Conservation (phyloP, 257 asterid species). For the Leptodermis oblonga region DNA sequence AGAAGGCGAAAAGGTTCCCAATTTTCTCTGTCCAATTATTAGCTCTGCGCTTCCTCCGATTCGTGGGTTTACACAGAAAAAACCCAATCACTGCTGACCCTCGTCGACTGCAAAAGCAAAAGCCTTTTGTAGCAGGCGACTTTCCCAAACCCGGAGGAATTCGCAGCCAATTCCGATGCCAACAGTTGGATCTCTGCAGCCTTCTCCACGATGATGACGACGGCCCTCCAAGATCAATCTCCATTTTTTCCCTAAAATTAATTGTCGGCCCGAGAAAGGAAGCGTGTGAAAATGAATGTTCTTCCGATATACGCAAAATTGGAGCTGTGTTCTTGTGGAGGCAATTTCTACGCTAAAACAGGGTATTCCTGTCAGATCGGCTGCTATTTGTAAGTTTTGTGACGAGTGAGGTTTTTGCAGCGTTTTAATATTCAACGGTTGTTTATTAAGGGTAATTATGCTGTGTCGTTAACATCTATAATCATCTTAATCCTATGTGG, state of each 20-base stretch:
- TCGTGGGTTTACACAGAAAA: not conserved
- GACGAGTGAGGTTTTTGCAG: too few relatives aligned
- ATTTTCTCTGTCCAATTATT: slow-evolving; percentile 5
- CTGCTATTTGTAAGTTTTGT: too few relatives aligned
- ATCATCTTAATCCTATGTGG: too few relatives aligned
- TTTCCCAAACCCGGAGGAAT: not conserved
- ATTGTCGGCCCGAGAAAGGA: too few relatives aligned
- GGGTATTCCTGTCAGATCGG: not conserved
- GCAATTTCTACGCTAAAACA: not conserved
- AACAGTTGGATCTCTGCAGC: slow-evolving; percentile 13
- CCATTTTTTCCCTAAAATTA: not conserved
- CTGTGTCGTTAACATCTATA: too few relatives aligned
- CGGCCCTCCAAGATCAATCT: not conserved
- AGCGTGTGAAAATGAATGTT: not conserved
- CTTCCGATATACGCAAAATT: not conserved
- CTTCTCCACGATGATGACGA: slow-evolving; percentile 9
- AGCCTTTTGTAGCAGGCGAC: slow-evolving; percentile 11
- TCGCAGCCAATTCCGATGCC: slow-evolving; percentile 12
- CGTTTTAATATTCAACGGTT: too few relatives aligned
- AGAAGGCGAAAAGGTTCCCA: slow-evolving; percentile 7
- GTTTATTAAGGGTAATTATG: too few relatives aligned
- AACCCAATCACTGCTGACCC: not conserved
- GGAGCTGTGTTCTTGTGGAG: not conserved
- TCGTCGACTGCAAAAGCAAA: slow-evolving; percentile 16
- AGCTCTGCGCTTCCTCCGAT: not conserved